A percentile compares a stretch with the other conserved stretches of the same genome.
Conservation (phyloP, 768 basidiomycete genomes). For the Pleurotus tuoliensis region DNA sequence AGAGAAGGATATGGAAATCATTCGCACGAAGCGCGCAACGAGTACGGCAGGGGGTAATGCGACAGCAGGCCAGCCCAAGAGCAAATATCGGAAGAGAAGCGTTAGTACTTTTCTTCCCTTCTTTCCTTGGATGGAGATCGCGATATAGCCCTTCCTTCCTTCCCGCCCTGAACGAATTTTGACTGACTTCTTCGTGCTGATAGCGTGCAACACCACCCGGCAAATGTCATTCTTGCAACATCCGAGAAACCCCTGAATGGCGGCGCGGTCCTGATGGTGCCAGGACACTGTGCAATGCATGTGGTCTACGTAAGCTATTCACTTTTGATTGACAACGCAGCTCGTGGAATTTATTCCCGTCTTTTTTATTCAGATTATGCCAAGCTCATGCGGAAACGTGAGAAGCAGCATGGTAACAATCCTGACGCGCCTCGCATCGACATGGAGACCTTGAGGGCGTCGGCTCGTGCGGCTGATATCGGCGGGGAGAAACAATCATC, state of each 20-base stretch:
- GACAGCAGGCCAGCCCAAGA: conserved; percentile 56
- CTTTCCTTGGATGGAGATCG: not conserved
- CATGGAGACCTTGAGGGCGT: conserved; percentile 73
- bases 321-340: conserved; percentile 1
- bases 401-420: conserved; percentile 55
- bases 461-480: conserved; percentile 54
- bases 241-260: conserved; percentile 88
- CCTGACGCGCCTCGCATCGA: conserved; percentile 60
- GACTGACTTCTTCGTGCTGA: conserved; percentile 6
- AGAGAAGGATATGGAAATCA: conserved; percentile 83
- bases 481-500: conserved; percentile 27
- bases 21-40: conserved; percentile 76
- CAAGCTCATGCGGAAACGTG: conserved; percentile 76
- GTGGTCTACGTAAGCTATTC: conserved; percentile 68
- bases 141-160: conserved; percentile 9
- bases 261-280: conserved; percentile 81
- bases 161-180: not conserved
- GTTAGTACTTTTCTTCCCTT: conserved; percentile 42
- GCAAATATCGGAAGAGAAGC: conserved; percentile 82
- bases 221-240: conserved; percentile 86
- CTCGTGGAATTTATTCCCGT: not conserved
- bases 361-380: conserved; percentile 58
- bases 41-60: conserved; percentile 55
- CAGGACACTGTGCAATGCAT: conserved; percentile 80
- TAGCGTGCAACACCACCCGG: conserved; percentile 84